Base-by-base conservation (phyloP, 2,329 filamentous ascomycete species). In the Monilinia fructicola region DNA sequence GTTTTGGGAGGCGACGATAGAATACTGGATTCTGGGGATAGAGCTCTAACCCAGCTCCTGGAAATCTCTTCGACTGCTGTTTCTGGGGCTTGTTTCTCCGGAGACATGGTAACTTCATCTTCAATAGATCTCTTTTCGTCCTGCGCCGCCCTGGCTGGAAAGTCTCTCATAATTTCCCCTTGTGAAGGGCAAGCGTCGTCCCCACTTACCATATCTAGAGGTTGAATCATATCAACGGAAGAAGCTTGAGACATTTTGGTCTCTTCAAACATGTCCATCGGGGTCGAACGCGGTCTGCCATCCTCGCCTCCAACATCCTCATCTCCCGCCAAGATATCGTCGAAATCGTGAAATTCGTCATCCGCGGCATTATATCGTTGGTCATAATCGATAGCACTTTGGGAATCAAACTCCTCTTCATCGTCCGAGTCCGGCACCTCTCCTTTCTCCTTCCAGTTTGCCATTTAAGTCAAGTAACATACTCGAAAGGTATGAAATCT, bases 41-140 rank as follows among this genome's bases (percentile, higher is more conserved):
- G 77, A 46, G 77, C 70, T 48, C 75, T 75, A n/a, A 79, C 74
- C 72, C 80, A 78, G 68, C 76, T 78, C 50, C 68, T 76, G 2
- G 78, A 78, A 69, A 79, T 76, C 31, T 78, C 78, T 46, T 80
- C 78, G 14, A 73, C 69, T 18, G 54, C 50, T 44, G 54, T 59
- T 58, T 54, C n/a, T 54, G 38, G 26, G 64, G 18, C 40, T 26
- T 14, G 35, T 40, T 63, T 10, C 53, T 48, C 21, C 23, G 23
- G 23, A 18, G 35, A 16, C 10, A 0, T 14, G 21, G 26, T 50
- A 12, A 10, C 63, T 38, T 14, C 10, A 48, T n/a, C 35, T 26
- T 42, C 26, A 35, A n/a, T 40, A 16, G 23, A 9, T 40, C 52
- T 10, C 31, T 59, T 31, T 42, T 54, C 28, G 23, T 61, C 35